Evolutionary conservation across 2,329 filamentous ascomycete species (phyloP).

Genomic region (Dothiorella sarmentorum): DNA sequence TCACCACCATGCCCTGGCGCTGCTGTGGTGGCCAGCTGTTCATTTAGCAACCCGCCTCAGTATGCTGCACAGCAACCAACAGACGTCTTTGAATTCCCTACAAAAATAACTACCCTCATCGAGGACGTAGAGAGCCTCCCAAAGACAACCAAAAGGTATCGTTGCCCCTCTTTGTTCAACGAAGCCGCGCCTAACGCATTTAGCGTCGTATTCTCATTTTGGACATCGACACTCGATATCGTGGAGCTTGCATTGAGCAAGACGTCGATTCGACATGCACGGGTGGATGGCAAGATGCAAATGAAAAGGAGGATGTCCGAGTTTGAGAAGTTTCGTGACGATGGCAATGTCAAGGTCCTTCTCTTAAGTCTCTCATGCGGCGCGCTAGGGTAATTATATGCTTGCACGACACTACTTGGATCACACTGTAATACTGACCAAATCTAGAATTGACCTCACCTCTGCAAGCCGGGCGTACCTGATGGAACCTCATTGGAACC

Average conservation of each 20-base stretch:
- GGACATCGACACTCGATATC: conserved; percentile 49
- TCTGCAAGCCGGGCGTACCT: conserved; percentile 14
- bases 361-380: conserved; percentile 52
- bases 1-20: too few relatives aligned
- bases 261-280: background rate
- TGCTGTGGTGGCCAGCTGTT: too few relatives aligned
- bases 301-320: too few relatives aligned
- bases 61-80: too few relatives aligned
- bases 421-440: conserved; percentile 19
- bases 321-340: conserved; percentile 28
- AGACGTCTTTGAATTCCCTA: too few relatives aligned
- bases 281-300: too few relatives aligned
- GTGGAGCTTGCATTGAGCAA: conserved; percentile 34
- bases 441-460: conserved; percentile 10
- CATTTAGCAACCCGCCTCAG: too few relatives aligned
- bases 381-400: conserved; percentile 52
- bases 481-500: conserved; percentile 19
- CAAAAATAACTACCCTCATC: too few relatives aligned
- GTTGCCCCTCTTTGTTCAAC: too few relatives aligned
- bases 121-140: too few relatives aligned
- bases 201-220: conserved; percentile 53
- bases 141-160: too few relatives aligned
- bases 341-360: conserved; percentile 42
- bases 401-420: too few relatives aligned
- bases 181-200: background rate